Conservation (phyloP, 805 yeast species). For the Zygotorulaspora florentina region DNA sequence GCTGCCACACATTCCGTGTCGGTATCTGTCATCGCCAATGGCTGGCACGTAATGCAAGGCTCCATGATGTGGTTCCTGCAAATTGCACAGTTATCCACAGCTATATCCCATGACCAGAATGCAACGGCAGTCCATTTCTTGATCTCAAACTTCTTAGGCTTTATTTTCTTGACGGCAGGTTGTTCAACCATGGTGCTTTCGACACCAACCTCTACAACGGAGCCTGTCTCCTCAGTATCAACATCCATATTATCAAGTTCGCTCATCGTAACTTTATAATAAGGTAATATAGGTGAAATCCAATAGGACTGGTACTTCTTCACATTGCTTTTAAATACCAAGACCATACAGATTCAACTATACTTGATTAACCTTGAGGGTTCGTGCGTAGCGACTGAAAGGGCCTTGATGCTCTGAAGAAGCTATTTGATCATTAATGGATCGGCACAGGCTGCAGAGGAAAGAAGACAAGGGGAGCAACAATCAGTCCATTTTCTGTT, state of each 20-base stretch:
- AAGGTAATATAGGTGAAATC: background rate
- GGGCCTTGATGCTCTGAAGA: background rate
- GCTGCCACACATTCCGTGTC: slow-evolving; percentile 87
- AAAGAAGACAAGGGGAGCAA: background rate
- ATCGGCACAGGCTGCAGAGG: background rate
- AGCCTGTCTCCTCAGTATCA: slow-evolving; percentile 15
- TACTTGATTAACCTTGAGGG: background rate
- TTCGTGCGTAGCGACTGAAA: background rate
- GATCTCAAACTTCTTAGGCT: slow-evolving; percentile 79
- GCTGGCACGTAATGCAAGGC: slow-evolving; percentile 95
- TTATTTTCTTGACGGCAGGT: slow-evolving; percentile 20
- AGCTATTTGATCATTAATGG: background rate
- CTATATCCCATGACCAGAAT: slow-evolving; percentile 99
- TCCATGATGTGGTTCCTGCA: slow-evolving; percentile 98
- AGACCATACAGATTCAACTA: background rate
- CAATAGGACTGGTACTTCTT: background rate
- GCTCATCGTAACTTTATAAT: slow-evolving; percentile 12
- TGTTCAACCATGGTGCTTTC: slow-evolving; percentile 5
- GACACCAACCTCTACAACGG: background rate
- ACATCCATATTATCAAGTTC: slow-evolving; percentile 27
- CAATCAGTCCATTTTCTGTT: background rate
- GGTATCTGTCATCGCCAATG: slow-evolving; percentile 57
- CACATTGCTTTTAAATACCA: background rate
- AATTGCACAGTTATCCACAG: slow-evolving; percentile 94
- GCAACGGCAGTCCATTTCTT: slow-evolving; percentile 99